Evolutionary conservation across 2,329 filamentous ascomycete species (phyloP).

Genomic region (Cladosporium halotolerans): DNA sequence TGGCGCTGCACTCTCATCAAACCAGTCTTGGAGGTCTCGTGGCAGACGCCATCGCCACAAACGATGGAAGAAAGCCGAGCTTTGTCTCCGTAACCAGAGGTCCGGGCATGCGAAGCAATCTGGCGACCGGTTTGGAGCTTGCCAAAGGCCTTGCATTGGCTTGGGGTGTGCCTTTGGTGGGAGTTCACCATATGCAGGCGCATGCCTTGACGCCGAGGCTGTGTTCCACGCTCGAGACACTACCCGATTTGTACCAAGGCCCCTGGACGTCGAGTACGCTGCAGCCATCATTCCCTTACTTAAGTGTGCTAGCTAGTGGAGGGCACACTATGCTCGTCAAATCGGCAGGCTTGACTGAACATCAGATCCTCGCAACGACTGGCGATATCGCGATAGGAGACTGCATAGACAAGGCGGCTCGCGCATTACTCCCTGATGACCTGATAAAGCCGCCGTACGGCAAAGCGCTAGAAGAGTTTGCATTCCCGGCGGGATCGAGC

Average conservation of each 20-base stretch:
- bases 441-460: slow-evolving; percentile 71
- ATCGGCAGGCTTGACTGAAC: slow-evolving; percentile 61
- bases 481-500: slow-evolving; percentile 51
- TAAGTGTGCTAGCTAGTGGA: slow-evolving; percentile 83
- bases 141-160: slow-evolving; percentile 83
- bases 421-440: slow-evolving; percentile 62
- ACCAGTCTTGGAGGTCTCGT: slow-evolving; percentile 63
- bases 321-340: slow-evolving; percentile 85
- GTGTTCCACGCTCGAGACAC: slow-evolving; percentile 23
- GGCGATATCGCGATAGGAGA: slow-evolving; percentile 85
- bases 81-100: slow-evolving; percentile 83
- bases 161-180: slow-evolving; percentile 76
- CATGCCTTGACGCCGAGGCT: slow-evolving; percentile 85
- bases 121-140: slow-evolving; percentile 70
- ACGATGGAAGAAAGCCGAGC: slow-evolving; percentile 56
- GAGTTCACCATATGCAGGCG: slow-evolving; percentile 95
- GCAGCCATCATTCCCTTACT: slow-evolving; percentile 67
- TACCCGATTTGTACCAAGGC: neutral
- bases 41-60: slow-evolving; percentile 1
- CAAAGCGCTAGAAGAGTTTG: slow-evolving; percentile 69
- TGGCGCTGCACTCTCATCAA: slow-evolving; percentile 71
- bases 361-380: slow-evolving; percentile 66
- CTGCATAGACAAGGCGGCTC: slow-evolving; percentile 79
- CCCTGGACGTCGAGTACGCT: slow-evolving; percentile 4
- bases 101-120: slow-evolving; percentile 76